Percentiles rank a stretch among this genome's conserved stretches.
Evolutionary conservation across 2,329 filamentous ascomycete species (phyloP).

Genomic region (Fusarium cyanostomum): DNA sequence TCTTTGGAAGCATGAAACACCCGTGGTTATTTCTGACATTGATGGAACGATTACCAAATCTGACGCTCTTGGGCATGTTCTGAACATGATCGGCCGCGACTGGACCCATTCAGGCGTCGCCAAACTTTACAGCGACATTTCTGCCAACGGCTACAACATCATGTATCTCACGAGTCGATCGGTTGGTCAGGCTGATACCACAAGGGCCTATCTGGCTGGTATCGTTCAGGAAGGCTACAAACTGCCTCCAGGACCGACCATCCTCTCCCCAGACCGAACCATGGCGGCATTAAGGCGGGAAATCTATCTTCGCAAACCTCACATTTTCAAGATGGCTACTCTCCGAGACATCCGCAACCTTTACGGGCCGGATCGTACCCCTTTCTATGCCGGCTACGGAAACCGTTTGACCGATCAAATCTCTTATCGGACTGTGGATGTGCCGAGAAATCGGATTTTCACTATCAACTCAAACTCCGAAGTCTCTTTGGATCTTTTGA

Average conservation of each 20-base stretch:
- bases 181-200: slow-evolving; percentile 92
- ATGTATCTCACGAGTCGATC: slow-evolving; percentile 96
- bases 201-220: slow-evolving; percentile 87
- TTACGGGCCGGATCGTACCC: slow-evolving; percentile 79
- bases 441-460: slow-evolving; percentile 93
- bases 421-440: slow-evolving; percentile 94
- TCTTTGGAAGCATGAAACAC: slow-evolving; percentile 89
- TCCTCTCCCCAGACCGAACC: slow-evolving; percentile 92
- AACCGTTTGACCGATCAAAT: slow-evolving; percentile 96
- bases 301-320: slow-evolving; percentile 93
- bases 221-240: slow-evolving; percentile 88
- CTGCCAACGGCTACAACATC: slow-evolving; percentile 96
- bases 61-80: slow-evolving; percentile 89
- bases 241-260: slow-evolving; percentile 89
- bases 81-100: slow-evolving; percentile 96
- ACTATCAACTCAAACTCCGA: slow-evolving; percentile 99
- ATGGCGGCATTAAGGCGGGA: slow-evolving; percentile 93
- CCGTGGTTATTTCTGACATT: slow-evolving; percentile 97
- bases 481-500: slow-evolving; percentile 88
- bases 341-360: slow-evolving; percentile 91
- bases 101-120: slow-evolving; percentile 98
- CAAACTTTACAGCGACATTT: slow-evolving; percentile 96
- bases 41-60: slow-evolving; percentile 99
- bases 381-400: slow-evolving; percentile 97
- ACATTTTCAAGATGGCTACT: slow-evolving; percentile 99